Percentiles rank a stretch among this genome's conserved stretches.
Conservation (phyloP, 2,329 filamentous ascomycete species). For the Phoma sp. region DNA sequence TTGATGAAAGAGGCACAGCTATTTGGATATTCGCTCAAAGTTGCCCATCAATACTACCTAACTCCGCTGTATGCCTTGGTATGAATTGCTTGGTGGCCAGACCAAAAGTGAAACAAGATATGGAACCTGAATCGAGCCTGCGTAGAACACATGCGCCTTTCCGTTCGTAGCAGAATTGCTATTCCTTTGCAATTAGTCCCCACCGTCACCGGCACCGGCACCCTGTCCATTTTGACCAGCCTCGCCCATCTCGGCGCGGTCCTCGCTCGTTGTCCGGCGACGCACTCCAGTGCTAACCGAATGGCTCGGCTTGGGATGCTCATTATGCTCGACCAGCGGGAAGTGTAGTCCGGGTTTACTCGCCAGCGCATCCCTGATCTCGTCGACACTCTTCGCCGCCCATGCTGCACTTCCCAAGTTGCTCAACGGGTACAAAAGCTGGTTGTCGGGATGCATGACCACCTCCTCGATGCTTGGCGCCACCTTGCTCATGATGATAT, state of each 20-base stretch:
- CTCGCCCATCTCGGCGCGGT: conserved; percentile 23
- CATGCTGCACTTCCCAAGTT: conserved; percentile 44
- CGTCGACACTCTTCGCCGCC: conserved; percentile 45
- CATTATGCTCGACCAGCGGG: conserved; percentile 15
- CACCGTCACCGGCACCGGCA: conserved; percentile 9
- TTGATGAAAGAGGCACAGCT: too few relatives aligned
- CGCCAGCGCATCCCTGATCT: conserved; percentile 52
- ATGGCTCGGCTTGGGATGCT: conserved; percentile 16
- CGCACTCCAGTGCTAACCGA: conserved; percentile 7
- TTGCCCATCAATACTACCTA: too few relatives aligned
- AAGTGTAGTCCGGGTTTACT: conserved; percentile 38
- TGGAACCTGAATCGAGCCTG: too few relatives aligned
- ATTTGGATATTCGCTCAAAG: too few relatives aligned
- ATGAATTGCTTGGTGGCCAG: too few relatives aligned
- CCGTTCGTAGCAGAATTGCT: too few relatives aligned
- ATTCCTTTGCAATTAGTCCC: background rate
- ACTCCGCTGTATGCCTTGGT: too few relatives aligned
- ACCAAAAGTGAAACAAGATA: too few relatives aligned
- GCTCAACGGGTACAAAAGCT: conserved; percentile 63
- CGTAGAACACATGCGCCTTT: too few relatives aligned
- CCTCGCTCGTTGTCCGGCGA: conserved; percentile 15
- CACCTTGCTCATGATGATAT: conserved; percentile 70
- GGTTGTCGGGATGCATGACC: conserved; percentile 56
- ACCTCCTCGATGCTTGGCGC: conserved; percentile 61
- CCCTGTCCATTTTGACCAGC: conserved; percentile 10